Evolutionary conservation across 2,329 filamentous ascomycete species (phyloP).

Genomic region (Claviceps sp.): DNA sequence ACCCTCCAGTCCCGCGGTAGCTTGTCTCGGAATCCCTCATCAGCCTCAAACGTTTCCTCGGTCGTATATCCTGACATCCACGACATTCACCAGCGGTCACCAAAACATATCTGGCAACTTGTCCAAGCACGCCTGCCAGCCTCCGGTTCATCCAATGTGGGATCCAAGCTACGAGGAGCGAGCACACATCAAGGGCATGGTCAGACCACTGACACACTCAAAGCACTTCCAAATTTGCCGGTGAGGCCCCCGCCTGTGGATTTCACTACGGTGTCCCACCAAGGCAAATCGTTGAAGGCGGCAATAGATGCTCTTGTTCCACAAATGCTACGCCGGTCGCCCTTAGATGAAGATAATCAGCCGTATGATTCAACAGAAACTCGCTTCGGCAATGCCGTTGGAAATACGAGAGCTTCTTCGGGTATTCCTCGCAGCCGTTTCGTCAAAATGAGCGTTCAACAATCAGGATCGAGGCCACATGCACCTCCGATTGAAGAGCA

Average conservation of each 20-base stretch:
- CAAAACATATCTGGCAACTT: conserved; percentile 20
- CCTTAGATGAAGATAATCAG: not conserved
- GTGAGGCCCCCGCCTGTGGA: not conserved
- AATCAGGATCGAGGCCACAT: conserved; percentile 16
- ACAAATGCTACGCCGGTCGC: conserved; percentile 3
- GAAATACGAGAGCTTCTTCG: conserved; percentile 6
- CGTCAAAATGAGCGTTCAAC: conserved; percentile 18
- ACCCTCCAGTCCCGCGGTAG: not conserved
- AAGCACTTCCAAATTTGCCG: not conserved
- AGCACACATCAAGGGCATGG: not conserved
- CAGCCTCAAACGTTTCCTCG: conserved; percentile 29
- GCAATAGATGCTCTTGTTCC: conserved; percentile 6
- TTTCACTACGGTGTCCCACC: not conserved
- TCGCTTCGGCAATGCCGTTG: not conserved
- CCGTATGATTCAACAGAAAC: not conserved
- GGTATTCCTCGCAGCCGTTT: conserved; percentile 19
- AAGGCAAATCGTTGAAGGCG: not conserved
- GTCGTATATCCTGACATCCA: conserved; percentile 9
- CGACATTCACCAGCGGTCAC: conserved; percentile 38
- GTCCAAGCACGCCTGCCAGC: not conserved
- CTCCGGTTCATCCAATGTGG: not conserved
- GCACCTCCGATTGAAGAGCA: conserved; percentile 9
- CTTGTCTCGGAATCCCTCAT: conserved; percentile 10
- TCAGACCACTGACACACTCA: not conserved
- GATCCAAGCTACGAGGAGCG: not conserved